Percentiles rank a stretch among this genome's conserved stretches.
Evolutionary conservation across 208 protist genomes (phyloP).

Genomic region (Acanthamoeba lenticulata): DNA sequence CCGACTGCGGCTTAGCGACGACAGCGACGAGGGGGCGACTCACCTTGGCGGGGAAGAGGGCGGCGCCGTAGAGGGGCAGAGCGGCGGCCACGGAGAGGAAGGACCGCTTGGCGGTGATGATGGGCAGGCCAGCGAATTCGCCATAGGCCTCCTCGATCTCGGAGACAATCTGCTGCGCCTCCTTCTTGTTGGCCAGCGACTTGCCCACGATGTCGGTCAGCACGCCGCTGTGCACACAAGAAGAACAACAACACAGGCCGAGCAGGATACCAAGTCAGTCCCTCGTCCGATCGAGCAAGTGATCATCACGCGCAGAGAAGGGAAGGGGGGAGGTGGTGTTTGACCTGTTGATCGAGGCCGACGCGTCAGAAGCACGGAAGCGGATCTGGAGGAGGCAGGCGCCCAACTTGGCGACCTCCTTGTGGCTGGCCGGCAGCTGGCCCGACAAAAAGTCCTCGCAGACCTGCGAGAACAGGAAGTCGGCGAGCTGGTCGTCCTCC

Average conservation of each 20-base stretch:
- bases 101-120: slow-evolving; percentile 44
- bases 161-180: neutral
- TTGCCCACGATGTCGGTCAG: slow-evolving; percentile 12
- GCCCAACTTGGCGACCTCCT: neutral
- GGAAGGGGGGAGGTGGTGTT: too few relatives aligned
- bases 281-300: neutral
- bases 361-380: neutral
- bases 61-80: neutral
- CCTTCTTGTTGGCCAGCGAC: slow-evolving; percentile 19
- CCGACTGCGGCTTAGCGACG: too few relatives aligned
- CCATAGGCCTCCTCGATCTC: neutral
- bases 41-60: neutral
- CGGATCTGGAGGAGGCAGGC: neutral
- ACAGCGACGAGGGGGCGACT: neutral
- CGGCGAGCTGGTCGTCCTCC: slow-evolving; percentile 38
- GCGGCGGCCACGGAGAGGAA: neutral
- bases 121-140: slow-evolving; percentile 6
- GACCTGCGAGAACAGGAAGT: slow-evolving; percentile 59
- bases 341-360: neutral
- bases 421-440: neutral
- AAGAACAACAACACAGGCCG: too few relatives aligned
- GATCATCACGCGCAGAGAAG: neutral
- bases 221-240: neutral
- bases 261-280: too few relatives aligned
- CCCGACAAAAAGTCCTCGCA: slow-evolving; percentile 31